phyloP scores from a whole-genome alignment of 163 green algal species.

The Volvox carteri region DNA sequence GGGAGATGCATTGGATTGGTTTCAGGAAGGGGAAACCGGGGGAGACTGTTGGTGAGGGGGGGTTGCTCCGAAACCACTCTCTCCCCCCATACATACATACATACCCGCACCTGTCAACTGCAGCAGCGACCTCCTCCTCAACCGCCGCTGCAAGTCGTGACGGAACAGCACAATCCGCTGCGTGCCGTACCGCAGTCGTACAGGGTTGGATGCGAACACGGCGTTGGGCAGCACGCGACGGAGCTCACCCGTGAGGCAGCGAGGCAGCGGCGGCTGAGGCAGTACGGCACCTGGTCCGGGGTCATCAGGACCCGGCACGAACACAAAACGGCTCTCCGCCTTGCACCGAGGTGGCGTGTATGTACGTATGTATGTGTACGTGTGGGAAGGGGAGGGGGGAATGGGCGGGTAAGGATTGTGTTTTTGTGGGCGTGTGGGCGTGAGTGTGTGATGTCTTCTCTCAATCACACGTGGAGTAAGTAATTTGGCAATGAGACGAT shows the following conservation, averaged over 20 bases:
- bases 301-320: conserved; percentile 93
- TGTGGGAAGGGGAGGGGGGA: not conserved
- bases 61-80: not conserved
- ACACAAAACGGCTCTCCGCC: conserved; percentile 84
- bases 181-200: conserved; percentile 79
- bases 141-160: conserved; percentile 82
- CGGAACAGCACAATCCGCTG: conserved; percentile 93
- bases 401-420: too few relatives aligned
- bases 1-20: too few relatives aligned
- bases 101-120: conserved; percentile 58
- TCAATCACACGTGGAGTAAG: too few relatives aligned
- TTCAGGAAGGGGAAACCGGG: too few relatives aligned
- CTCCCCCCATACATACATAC: not conserved
- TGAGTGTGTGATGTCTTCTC: too few relatives aligned
- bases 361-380: too few relatives aligned
- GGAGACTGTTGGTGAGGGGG: not conserved
- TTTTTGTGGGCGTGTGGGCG: too few relatives aligned
- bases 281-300: conserved; percentile 77
- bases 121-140: conserved; percentile 85
- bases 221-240: conserved; percentile 70
- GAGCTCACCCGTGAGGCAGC: conserved; percentile 73
- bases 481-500: too few relatives aligned
- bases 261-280: conserved; percentile 83
- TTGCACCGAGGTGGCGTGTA: conserved; percentile 50
- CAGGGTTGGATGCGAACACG: conserved; percentile 89